These are phyloP conservation scores for Phytophthora lateralis DNA, from an alignment of 352 stramenopile species.

Conservation along the genomic window DNA sequence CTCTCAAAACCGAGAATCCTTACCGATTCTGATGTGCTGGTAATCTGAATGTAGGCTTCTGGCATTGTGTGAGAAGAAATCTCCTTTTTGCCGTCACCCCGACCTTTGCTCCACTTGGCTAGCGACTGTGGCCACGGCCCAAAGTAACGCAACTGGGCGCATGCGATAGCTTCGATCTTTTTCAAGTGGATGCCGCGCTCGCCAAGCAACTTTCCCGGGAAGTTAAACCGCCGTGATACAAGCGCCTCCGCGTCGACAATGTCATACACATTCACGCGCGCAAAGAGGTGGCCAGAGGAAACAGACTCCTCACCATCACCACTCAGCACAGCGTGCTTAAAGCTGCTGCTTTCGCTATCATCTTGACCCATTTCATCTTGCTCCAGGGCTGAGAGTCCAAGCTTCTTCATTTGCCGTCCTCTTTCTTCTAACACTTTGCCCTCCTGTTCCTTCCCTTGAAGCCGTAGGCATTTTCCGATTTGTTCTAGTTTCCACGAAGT, in stretches of 20 bases:
- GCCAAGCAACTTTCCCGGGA: constrained; percentile 61
- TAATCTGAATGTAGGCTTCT: constrained; percentile 61
- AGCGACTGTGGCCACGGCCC: constrained; percentile 40
- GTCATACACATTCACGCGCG: constrained; percentile 40
- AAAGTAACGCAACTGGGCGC: constrained; percentile 62
- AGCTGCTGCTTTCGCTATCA: constrained; percentile 26
- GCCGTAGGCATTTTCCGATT: constrained; percentile 78
- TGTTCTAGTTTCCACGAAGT: constrained; percentile 49
- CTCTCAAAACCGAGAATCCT: neutral
- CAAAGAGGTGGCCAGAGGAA: constrained; percentile 38
- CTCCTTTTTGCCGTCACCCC: constrained; percentile 18
- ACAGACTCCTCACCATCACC: constrained; percentile 23
- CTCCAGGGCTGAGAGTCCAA: constrained; percentile 49
- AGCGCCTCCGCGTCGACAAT: constrained; percentile 50
- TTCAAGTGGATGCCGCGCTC: constrained; percentile 73
- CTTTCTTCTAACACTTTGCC: constrained; percentile 56
- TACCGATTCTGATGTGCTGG: constrained; percentile 56
- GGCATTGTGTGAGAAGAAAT: constrained; percentile 13
- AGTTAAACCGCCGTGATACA: constrained; percentile 64
- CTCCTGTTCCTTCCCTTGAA: constrained; percentile 69
- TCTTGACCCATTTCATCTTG: constrained; percentile 33
- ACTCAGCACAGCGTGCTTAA: constrained; percentile 36
- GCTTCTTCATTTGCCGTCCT: constrained; percentile 65
- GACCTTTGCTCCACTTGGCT: constrained; percentile 28
- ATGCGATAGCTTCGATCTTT: constrained; percentile 58